Evolutionary conservation across 2,329 filamentous ascomycete genomes (phyloP).

Genomic region (Arthrinium phaeospermum): DNA sequence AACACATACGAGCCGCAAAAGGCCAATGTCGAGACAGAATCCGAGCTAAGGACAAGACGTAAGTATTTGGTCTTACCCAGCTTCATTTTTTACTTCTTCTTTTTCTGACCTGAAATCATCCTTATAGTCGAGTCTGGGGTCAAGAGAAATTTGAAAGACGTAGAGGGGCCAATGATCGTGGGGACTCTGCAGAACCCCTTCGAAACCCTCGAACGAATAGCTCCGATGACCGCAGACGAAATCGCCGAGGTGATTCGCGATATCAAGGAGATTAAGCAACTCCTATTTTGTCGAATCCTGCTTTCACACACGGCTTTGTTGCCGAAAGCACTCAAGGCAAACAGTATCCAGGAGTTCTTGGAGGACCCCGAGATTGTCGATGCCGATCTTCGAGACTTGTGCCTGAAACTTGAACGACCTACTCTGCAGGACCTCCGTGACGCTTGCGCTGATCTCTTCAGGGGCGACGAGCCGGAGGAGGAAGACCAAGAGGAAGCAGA

Average conservation of each 20-base stretch:
- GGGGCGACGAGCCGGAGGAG: constrained; percentile 40
- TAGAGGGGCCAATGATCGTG: constrained; percentile 40
- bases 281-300: constrained; percentile 54
- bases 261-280: constrained; percentile 54
- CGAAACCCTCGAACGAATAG: constrained; percentile 39
- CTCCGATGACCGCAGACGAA: constrained; percentile 48
- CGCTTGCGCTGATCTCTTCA: constrained; percentile 54
- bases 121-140: constrained; percentile 35
- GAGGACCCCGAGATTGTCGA: constrained; percentile 46
- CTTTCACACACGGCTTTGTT: constrained; percentile 52
- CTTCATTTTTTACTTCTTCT: no score
- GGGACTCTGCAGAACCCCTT: constrained; percentile 40
- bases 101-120: not conserved
- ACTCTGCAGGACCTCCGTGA: constrained; percentile 55
- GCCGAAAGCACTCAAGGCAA: constrained; percentile 48
- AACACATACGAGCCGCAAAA: constrained; percentile 38
- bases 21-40: constrained; percentile 49
- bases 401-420: constrained; percentile 53
- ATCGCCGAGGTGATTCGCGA: constrained; percentile 48
- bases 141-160: constrained; percentile 39
- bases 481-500: constrained; percentile 42
- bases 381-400: constrained; percentile 51
- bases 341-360: constrained; percentile 52
- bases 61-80: not conserved
- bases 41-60: constrained; percentile 40